Conservation (phyloP, 306 rosid genomes). For the Clitoria ternatea region DNA sequence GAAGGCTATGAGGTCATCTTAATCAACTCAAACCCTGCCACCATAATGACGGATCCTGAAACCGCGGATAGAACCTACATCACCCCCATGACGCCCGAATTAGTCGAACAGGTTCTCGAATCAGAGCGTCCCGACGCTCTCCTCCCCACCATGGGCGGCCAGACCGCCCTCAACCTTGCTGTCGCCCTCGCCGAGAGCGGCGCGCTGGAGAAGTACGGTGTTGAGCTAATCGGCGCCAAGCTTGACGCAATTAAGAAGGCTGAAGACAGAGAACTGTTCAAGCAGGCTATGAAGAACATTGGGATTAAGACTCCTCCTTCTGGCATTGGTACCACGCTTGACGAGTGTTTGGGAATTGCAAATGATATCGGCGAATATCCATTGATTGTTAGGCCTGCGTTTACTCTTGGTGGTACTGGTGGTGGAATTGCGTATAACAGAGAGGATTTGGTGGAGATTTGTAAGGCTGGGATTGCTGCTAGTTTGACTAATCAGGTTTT, state of each 20-base stretch:
- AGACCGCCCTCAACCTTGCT: conserved; percentile 85
- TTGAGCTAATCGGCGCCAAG: conserved; percentile 91
- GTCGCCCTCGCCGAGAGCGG: conserved; percentile 82
- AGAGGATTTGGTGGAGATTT: conserved; percentile 79
- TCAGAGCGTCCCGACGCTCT: conserved; percentile 89
- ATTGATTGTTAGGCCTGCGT: conserved; percentile 79
- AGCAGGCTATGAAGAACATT: conserved; percentile 82
- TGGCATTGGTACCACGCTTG: conserved; percentile 56
- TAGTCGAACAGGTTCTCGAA: conserved; percentile 78
- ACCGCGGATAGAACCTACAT: conserved; percentile 75
- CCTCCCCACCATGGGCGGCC: conserved; percentile 96
- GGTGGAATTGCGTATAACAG: conserved; percentile 92
- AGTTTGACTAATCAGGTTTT: conserved; percentile 81
- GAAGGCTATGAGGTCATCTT: conserved; percentile 82
- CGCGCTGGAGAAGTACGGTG: conserved; percentile 59
- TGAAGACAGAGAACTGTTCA: conserved; percentile 86
- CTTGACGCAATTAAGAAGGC: conserved; percentile 88
- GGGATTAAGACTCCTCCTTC: conserved; percentile 89
- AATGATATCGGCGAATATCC: conserved; percentile 69
- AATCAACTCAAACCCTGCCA: conserved; percentile 93
- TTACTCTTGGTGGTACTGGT: conserved; percentile 86
- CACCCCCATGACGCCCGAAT: conserved; percentile 88
- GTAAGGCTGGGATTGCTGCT: conserved; percentile 84
- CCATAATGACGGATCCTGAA: conserved; percentile 98
- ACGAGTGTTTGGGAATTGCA: conserved; percentile 59